Evolutionary conservation across 179 eudicot species (phyloP).

Genomic region (Camellia oleifera): DNA sequence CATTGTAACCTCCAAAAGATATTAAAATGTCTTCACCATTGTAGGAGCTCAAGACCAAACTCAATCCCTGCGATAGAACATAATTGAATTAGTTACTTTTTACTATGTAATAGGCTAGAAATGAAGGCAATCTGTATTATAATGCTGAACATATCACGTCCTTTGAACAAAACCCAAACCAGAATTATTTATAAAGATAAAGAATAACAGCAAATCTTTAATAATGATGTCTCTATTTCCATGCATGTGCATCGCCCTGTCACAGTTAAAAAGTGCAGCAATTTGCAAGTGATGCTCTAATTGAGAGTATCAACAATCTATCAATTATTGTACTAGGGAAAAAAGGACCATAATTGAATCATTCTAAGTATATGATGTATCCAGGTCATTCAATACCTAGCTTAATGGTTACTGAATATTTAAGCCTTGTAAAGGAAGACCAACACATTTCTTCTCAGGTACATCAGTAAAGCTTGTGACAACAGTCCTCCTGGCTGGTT

Average conservation of each 20-base stretch:
- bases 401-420: background rate
- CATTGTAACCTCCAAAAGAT: conserved; percentile 95
- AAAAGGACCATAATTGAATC: background rate
- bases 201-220: background rate
- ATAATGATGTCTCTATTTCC: background rate
- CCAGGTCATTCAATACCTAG: conserved; percentile 8
- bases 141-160: background rate
- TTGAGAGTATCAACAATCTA: background rate
- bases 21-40: conserved; percentile 74
- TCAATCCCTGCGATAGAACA: conserved; percentile 62
- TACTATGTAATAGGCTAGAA: background rate
- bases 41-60: conserved; percentile 81
- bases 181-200: background rate
- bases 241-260: background rate
- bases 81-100: background rate
- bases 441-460: background rate
- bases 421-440: background rate
- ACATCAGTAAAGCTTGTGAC: background rate
- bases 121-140: background rate
- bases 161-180: background rate
- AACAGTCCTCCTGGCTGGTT: background rate
- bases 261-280: background rate
- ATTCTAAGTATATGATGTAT: background rate
- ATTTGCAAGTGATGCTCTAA: background rate
- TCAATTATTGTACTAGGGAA: background rate